Evolutionary conservation across 1,139 yeast species (phyloP).

Genomic region (Yamadazyma songkhlaensis): DNA sequence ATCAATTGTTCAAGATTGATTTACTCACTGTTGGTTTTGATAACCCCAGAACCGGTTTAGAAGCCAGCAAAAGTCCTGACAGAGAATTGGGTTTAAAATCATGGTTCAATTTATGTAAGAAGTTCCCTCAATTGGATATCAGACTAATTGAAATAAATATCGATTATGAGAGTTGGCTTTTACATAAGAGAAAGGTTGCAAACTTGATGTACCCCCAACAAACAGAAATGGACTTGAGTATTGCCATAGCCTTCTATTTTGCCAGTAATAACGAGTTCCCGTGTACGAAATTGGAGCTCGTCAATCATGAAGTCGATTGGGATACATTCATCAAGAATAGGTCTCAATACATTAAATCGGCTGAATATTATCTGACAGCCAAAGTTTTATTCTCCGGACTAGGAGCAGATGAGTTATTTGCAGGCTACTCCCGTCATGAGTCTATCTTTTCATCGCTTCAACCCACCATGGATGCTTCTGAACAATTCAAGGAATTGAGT

Average conservation of each 20-base stretch:
- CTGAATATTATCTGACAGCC: conserved; percentile 46
- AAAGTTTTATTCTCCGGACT: conserved; percentile 83
- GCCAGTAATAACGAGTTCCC: conserved; percentile 58
- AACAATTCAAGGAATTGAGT: conserved; percentile 22
- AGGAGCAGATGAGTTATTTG: conserved; percentile 97
- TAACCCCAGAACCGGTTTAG: conserved; percentile 71
- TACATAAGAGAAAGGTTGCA: conserved; percentile 51
- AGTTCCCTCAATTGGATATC: conserved; percentile 33
- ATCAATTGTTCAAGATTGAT: conserved; percentile 37
- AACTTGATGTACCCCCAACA: conserved; percentile 75
- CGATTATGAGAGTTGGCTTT: conserved; percentile 60
- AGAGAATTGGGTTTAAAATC: conserved; percentile 67
- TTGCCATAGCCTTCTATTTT: conserved; percentile 92
- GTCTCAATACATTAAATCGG: conserved; percentile 7
- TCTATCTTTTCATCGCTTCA: conserved; percentile 37
- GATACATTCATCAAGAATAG: conserved; percentile 20
- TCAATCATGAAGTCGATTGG: conserved; percentile 16
- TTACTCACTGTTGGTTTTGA: conserved; percentile 94
- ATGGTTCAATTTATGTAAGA: conserved; percentile 45
- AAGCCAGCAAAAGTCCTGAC: conserved; percentile 77
- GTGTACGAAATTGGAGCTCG: conserved; percentile 13
- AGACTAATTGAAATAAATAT: conserved; percentile 69
- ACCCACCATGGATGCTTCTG: conserved; percentile 18
- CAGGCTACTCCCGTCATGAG: conserved; percentile 85
- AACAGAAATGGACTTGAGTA: conserved; percentile 94